These are phyloP conservation scores for Cladophialophora immunda DNA, from an alignment of 2,329 filamentous ascomycete species.

Conservation along the genomic window DNA sequence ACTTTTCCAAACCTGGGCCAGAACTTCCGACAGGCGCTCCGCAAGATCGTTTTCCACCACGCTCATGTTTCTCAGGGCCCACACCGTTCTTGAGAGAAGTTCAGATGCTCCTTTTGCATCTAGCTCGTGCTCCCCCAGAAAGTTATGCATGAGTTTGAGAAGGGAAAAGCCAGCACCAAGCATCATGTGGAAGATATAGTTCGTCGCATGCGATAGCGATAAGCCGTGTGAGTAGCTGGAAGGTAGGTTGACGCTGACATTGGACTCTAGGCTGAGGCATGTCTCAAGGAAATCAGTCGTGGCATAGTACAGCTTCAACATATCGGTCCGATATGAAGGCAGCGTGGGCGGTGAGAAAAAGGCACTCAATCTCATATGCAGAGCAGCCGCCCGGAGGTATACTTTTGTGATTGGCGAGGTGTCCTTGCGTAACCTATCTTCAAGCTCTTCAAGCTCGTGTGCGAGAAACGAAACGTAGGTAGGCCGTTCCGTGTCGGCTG, in stretches of 20 bases:
- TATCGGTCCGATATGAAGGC: constrained; percentile 56
- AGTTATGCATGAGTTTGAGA: constrained; percentile 72
- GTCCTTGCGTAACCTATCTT: constrained; percentile 58
- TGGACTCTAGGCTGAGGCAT: constrained; percentile 53
- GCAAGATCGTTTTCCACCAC: constrained; percentile 70
- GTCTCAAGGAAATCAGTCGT: constrained; percentile 57
- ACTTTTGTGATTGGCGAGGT: constrained; percentile 57
- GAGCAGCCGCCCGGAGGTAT: constrained; percentile 56
- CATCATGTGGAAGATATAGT: constrained; percentile 73
- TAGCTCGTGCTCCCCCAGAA: constrained; percentile 61
- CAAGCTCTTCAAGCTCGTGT: constrained; percentile 59
- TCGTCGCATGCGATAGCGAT: constrained; percentile 62
- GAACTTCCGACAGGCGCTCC: constrained; percentile 70
- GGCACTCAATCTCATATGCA: constrained; percentile 59
- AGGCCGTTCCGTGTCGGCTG: constrained; percentile 54
- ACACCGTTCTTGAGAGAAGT: constrained; percentile 67
- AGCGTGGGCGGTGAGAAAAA: constrained; percentile 59
- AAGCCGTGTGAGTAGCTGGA: constrained; percentile 46
- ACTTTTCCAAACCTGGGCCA: constrained; percentile 71
- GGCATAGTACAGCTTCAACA: constrained; percentile 56
- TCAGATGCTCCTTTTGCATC: constrained; percentile 63
- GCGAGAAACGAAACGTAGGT: constrained; percentile 56
- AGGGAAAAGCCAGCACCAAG: constrained; percentile 71
- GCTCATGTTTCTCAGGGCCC: constrained; percentile 67
- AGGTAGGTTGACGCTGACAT: constrained; percentile 47